Evolutionary conservation across 1,284 basidiomycete genomes (phyloP).

Genomic region (Melampsora occidentalis): DNA sequence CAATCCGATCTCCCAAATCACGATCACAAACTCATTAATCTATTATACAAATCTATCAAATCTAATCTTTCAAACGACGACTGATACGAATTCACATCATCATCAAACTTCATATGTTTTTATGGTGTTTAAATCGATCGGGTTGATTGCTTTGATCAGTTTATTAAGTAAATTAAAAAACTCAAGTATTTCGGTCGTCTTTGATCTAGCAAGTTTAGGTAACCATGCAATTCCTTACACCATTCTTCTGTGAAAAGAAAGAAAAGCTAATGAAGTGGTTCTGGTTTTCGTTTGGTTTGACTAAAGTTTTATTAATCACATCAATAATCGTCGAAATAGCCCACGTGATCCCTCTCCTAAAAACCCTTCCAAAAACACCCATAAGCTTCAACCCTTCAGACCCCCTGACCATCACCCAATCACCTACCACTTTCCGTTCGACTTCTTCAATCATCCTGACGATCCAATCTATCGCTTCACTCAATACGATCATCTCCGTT

Average conservation of each 20-base stretch:
- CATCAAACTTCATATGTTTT: neutral
- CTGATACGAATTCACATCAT: too few species aligned
- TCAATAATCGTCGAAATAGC: neutral
- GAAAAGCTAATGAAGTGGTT: neutral
- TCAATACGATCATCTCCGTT: neutral
- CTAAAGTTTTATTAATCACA: neutral
- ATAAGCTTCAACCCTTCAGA: neutral
- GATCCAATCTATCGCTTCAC: slow-evolving; percentile 2
- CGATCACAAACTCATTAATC: neutral
- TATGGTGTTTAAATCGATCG: neutral
- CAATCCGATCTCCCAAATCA: neutral
- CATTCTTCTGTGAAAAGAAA: too few species aligned
- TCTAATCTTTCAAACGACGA: neutral
- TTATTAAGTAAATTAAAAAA: neutral
- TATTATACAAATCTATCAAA: slow-evolving; percentile 1
- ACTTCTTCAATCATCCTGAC: neutral
- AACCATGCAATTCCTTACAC: too few species aligned
- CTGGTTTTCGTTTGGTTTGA: too few species aligned
- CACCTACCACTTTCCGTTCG: neutral
- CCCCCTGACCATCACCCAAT: neutral
- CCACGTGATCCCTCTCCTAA: neutral
- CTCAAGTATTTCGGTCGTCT: neutral
- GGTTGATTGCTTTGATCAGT: neutral
- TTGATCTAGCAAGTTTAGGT: slow-evolving; percentile 8
- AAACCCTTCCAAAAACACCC: neutral